A percentile compares a stretch with the other conserved stretches of the same genome.
Evolutionary conservation across 257 asterid genomes (phyloP).

Genomic region (Euphrasia confusa): DNA sequence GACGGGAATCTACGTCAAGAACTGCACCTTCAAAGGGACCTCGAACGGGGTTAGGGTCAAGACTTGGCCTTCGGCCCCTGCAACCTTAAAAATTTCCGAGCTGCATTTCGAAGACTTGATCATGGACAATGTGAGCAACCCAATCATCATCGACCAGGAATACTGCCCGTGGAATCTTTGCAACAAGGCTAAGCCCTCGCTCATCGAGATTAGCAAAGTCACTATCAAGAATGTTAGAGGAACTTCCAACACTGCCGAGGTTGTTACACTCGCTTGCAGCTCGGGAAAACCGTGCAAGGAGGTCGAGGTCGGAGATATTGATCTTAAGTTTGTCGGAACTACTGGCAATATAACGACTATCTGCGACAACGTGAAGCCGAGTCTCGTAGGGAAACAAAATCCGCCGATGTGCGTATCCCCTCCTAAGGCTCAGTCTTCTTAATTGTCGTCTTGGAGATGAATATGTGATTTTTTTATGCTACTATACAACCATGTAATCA

Average conservation of each 20-base stretch:
- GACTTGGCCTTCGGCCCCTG: conserved; percentile 48
- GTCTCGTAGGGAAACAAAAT: background rate
- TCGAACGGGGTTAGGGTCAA: conserved; percentile 39
- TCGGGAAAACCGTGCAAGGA: background rate
- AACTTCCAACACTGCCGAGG: background rate
- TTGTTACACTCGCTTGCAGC: background rate
- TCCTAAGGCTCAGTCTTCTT: background rate
- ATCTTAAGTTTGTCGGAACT: background rate
- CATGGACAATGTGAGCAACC: conserved; percentile 31
- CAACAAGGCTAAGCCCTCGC: background rate
- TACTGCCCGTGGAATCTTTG: conserved; percentile 44
- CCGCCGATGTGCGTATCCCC: background rate
- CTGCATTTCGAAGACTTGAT: conserved; percentile 30
- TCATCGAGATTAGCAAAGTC: background rate
- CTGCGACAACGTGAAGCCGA: background rate
- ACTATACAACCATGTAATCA: no score
- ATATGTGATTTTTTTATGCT: no score
- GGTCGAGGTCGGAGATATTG: background rate
- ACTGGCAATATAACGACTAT: background rate
- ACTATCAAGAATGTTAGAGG: background rate
- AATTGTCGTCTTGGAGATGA: no score
- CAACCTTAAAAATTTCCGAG: conserved; percentile 22
- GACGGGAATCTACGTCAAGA: conserved; percentile 23
- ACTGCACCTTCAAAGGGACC: conserved; percentile 31
- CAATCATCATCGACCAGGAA: conserved; percentile 40